Evolutionary conservation across 1,139 yeast species (phyloP).

Genomic region (Suhomyces guaymorum): DNA sequence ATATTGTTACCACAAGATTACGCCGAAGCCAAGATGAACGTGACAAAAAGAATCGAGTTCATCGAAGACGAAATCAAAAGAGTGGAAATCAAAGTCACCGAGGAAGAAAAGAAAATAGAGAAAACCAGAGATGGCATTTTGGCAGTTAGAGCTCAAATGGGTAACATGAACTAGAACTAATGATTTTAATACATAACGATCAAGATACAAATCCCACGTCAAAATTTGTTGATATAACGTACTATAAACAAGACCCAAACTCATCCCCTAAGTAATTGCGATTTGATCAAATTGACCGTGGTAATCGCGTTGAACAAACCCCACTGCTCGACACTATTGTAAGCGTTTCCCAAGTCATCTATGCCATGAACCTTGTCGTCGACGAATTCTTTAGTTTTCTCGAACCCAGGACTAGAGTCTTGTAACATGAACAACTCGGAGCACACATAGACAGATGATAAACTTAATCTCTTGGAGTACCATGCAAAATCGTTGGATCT

Average conservation of each 20-base stretch:
- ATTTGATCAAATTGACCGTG: constrained; percentile 64
- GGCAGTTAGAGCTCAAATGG: constrained; percentile 38
- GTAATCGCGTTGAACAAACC: constrained; percentile 67
- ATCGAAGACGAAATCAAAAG: constrained; percentile 73
- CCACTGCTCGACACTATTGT: constrained; percentile 73
- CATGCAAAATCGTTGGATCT: constrained; percentile 83
- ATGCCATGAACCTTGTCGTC: constrained; percentile 58
- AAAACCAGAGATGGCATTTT: constrained; percentile 50
- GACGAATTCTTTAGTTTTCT: constrained; percentile 65
- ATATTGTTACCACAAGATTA: constrained; percentile 87
- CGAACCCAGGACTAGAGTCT: constrained; percentile 60
- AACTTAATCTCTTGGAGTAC: constrained; percentile 81
- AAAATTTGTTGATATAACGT: no score
- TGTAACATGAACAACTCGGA: constrained; percentile 79
- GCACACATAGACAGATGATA: constrained; percentile 70
- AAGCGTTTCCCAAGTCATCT: constrained; percentile 56
- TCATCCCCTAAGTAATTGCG: constrained; percentile 68
- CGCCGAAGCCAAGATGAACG: constrained; percentile 78
- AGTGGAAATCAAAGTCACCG: constrained; percentile 59
- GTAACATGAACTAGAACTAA: neutral
- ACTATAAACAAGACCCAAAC: neutral
- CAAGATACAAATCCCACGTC: no score
- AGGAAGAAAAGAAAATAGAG: constrained; percentile 54
- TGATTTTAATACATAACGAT: constrained; percentile 1
- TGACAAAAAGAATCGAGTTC: constrained; percentile 83